Conservation (phyloP, 176 grass and related monocot genomes). For the Carex kokanica region DNA sequence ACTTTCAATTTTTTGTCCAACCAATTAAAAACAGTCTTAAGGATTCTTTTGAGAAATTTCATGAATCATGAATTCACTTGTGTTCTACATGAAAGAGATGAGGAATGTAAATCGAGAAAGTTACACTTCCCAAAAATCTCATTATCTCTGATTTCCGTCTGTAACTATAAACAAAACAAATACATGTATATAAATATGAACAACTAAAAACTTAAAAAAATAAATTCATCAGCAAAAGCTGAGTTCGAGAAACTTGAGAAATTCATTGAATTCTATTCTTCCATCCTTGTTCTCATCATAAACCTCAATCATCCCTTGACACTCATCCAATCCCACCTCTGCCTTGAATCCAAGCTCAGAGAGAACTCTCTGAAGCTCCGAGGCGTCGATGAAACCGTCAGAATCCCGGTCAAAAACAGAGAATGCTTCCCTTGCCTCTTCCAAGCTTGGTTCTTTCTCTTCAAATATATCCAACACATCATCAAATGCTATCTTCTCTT, state of each 20-base stretch:
- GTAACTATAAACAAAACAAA: background rate
- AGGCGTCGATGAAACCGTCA: constrained; percentile 64
- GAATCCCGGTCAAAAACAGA: constrained; percentile 64
- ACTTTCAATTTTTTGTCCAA: background rate
- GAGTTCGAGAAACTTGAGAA: constrained; percentile 55
- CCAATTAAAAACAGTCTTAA: background rate
- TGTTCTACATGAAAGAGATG: background rate
- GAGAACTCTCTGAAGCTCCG: constrained; percentile 60
- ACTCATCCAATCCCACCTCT: constrained; percentile 32
- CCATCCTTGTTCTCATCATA: constrained; percentile 68
- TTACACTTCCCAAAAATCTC: constrained; percentile 1
- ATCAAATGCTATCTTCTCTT: constrained; percentile 37
- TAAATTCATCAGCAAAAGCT: constrained; percentile 38
- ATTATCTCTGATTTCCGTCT: background rate
- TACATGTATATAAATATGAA: background rate
- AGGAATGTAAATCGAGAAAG: background rate
- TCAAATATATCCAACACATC: constrained; percentile 62
- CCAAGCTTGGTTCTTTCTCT: constrained; percentile 59
- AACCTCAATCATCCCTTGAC: constrained; percentile 60
- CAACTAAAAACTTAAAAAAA: constrained; percentile 13
- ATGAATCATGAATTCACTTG: background rate
- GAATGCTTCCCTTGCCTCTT: constrained; percentile 58
- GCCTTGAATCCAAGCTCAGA: constrained; percentile 47
- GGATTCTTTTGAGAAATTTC: background rate
- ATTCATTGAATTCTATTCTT: constrained; percentile 68